These are phyloP conservation scores for Citrus glauca DNA, from an alignment of 345 rosid genomes.

Conservation along the genomic window DNA sequence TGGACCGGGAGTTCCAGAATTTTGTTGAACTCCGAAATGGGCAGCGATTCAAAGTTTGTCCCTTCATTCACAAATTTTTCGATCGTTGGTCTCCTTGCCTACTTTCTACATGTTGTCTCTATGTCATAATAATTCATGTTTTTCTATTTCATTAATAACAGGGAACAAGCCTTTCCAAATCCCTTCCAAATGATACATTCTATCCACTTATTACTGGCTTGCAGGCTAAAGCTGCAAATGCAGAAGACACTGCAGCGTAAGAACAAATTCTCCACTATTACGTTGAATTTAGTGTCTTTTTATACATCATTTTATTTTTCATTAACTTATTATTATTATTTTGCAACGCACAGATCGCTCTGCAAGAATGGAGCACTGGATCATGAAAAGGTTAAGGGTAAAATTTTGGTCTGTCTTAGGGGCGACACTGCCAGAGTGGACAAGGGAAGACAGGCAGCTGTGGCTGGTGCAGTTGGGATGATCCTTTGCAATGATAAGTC, in stretches of 20 bases:
- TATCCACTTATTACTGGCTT: constrained; percentile 36
- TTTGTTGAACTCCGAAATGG: constrained; percentile 40
- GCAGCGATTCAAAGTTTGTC: constrained; percentile 19
- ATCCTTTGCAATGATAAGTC: constrained; percentile 57
- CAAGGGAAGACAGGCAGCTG: constrained; percentile 41
- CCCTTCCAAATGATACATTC: constrained; percentile 26
- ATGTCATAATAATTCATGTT: neutral
- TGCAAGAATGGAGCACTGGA: constrained; percentile 40
- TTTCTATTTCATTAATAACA: neutral
- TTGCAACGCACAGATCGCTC: constrained; percentile 19
- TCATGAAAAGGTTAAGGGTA: constrained; percentile 42
- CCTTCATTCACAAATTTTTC: neutral
- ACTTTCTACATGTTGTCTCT: neutral
- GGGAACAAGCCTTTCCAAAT: constrained; percentile 43
- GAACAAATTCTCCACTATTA: neutral
- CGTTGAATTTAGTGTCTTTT: too few species aligned
- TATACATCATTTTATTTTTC: neutral
- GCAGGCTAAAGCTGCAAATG: constrained; percentile 32
- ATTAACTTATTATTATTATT: neutral
- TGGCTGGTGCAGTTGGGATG: constrained; percentile 67
- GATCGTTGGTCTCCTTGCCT: neutral
- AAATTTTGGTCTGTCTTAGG: constrained; percentile 52
- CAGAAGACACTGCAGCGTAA: constrained; percentile 34
- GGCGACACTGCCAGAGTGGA: constrained; percentile 42
- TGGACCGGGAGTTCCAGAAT: constrained; percentile 43